These are phyloP conservation scores for Spergularia marina DNA, from an alignment of 148 eudicot genomes.

Conservation along the genomic window DNA sequence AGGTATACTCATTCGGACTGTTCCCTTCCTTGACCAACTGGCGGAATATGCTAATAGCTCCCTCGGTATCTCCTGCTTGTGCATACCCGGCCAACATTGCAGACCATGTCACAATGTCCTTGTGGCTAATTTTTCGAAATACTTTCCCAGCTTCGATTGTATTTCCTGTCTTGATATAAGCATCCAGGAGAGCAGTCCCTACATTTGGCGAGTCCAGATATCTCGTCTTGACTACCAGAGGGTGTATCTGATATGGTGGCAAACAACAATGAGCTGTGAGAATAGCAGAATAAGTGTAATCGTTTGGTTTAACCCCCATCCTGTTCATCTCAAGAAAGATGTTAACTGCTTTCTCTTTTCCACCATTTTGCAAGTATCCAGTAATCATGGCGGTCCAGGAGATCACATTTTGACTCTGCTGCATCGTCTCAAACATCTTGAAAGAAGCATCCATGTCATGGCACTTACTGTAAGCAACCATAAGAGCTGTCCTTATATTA, in stretches of 20 bases:
- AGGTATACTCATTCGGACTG: conserved; percentile 81
- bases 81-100: conserved; percentile 90
- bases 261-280: conserved; percentile 58
- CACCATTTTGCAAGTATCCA: conserved; percentile 72
- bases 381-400: conserved; percentile 93
- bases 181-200: conserved; percentile 85
- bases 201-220: conserved; percentile 61
- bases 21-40: conserved; percentile 50
- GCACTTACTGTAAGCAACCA: conserved; percentile 72
- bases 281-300: conserved; percentile 79
- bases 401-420: conserved; percentile 57
- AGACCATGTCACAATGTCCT: conserved; percentile 91
- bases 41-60: conserved; percentile 57
- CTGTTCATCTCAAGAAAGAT: conserved; percentile 68
- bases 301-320: conserved; percentile 61
- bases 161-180: conserved; percentile 64
- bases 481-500: conserved; percentile 65
- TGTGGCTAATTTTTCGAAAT: conserved; percentile 51
- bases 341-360: conserved; percentile 45
- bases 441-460: conserved; percentile 62
- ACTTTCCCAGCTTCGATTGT: conserved; percentile 65
- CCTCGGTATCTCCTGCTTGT: conserved; percentile 61
- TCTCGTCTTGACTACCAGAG: conserved; percentile 63
- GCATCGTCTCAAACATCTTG: conserved; percentile 54
- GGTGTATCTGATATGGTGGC: conserved; percentile 70